A percentile compares a stretch with the other conserved stretches of the same genome.
Evolutionary conservation across 345 rosid genomes (phyloP).

Genomic region (Gossypioides kirkii): DNA sequence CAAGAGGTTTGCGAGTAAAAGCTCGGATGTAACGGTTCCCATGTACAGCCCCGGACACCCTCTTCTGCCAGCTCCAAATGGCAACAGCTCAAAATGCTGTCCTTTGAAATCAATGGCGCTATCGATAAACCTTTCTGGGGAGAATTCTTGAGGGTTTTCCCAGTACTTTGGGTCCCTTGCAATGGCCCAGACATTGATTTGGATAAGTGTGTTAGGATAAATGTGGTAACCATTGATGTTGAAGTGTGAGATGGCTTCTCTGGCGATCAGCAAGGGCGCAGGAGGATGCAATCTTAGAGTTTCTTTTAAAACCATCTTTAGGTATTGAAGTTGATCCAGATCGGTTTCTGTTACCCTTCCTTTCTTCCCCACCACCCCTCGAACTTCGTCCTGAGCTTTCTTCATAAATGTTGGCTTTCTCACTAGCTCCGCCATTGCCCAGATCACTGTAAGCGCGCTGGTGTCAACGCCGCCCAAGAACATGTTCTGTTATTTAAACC

Average conservation of each 20-base stretch:
- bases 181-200: constrained; percentile 7
- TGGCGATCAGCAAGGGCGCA: not conserved
- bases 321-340: not conserved
- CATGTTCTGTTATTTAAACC: not conserved
- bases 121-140: not conserved
- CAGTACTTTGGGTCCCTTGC: not conserved
- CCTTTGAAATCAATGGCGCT: not conserved
- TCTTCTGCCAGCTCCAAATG: constrained; percentile 5
- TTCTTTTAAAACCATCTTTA: constrained; percentile 6
- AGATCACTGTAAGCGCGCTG: not conserved
- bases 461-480: constrained; percentile 7
- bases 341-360: not conserved
- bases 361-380: not conserved
- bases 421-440: constrained; percentile 13
- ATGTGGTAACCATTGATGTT: not conserved
- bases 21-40: not conserved
- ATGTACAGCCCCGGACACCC: not conserved
- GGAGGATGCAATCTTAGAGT: constrained; percentile 10
- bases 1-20: constrained; percentile 6
- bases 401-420: constrained; percentile 7
- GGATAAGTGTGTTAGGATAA: not conserved
- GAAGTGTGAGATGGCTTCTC: not conserved
- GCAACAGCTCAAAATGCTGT: not conserved
- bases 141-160: constrained; percentile 3
- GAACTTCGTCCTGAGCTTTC: constrained; percentile 3